Evolutionary conservation across 2,329 filamentous ascomycete species (phyloP), one percentile per base, ranked within the genome.

Genomic region (Nigrospora oryzae): DNA sequence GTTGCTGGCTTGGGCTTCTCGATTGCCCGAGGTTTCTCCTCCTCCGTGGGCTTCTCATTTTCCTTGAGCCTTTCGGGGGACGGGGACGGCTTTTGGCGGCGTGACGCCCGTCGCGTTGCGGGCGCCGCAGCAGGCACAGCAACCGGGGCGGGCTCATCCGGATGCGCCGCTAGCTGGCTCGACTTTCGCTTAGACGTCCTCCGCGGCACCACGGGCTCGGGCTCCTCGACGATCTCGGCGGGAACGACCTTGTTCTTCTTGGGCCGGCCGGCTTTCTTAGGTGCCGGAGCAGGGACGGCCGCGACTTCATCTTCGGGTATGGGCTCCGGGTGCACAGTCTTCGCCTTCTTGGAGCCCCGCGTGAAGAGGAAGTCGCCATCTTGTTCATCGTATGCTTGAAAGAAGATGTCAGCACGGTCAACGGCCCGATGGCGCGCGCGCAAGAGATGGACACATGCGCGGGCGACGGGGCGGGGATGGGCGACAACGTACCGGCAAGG

Each of bases 291-390:
- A 8, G 61, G 53, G 16, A 59, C 57, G 12, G 63, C 53, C 23
- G 63, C 62, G 11, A 68, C 65, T 39, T 68, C 64, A 16, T 65
- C 60, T 45, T 71, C 68, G 37, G 63, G 56, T 57, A 63, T 62
- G 42, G 57, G 65, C 40, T 67, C 65, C 14, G 67, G 61, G 46
- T 74, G 67, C 46, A 73, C 71, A 37, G 76, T 74, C 65, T 84
- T 88, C 49, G 73, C 71, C 56, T 77, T 68, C 58, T 86, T 86
- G 11, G 81, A 71, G 49, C 75, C 81, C 53, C 85, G 78, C 51
- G 82, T 80, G 61, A 89, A 90, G 46, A 80, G 71, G 55, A 90
- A 90, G 50, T 86, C 86, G 55, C 85, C 86, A 67, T 86, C 82
- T 56, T 85, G 77, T 62, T 90, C 85, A 55, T 87, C 83, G 55